These are phyloP conservation scores for Metschnikowia arizonensis DNA, from an alignment of 805 yeast genomes.

Conservation along the genomic window DNA sequence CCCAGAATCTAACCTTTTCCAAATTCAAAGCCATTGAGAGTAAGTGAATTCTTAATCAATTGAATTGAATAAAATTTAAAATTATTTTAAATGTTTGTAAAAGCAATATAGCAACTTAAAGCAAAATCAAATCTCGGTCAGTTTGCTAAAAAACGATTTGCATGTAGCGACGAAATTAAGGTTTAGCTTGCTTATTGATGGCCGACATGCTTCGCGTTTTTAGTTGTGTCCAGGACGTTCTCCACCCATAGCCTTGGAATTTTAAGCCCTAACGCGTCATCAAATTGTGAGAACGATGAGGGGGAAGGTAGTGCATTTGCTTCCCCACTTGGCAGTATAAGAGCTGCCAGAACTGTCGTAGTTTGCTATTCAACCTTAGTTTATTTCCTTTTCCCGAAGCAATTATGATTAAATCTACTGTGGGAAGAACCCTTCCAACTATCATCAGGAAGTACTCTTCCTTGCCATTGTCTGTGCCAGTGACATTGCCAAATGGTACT, in stretches of 20 bases:
- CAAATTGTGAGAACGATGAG: slow-evolving; percentile 1
- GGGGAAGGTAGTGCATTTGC: slow-evolving; percentile 1
- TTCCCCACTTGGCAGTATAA: slow-evolving; percentile 1
- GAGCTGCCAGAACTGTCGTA: neutral
- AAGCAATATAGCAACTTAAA: neutral
- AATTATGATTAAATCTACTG: slow-evolving; percentile 7
- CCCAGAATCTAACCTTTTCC: neutral
- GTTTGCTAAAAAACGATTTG: neutral
- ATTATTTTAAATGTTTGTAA: neutral
- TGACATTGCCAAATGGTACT: slow-evolving; percentile 69
- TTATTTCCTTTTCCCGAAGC: neutral
- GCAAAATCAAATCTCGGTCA: neutral
- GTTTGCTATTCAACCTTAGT: neutral
- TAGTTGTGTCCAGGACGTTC: neutral
- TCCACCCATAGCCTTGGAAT: neutral
- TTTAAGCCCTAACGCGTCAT: neutral
- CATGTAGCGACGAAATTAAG: neutral
- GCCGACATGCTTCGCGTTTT: neutral
- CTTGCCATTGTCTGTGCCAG: slow-evolving; percentile 38
- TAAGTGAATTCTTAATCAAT: neutral
- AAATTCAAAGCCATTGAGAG: neutral
- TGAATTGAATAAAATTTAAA: neutral
- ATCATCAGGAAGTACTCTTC: slow-evolving; percentile 4
- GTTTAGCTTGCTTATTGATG: neutral
- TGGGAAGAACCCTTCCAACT: slow-evolving; percentile 3